A percentile compares a stretch with the other conserved stretches of the same genome.
These are phyloP conservation scores for Nemania bipapillata DNA, from an alignment of 2,329 filamentous ascomycete genomes.

Conservation along the genomic window DNA sequence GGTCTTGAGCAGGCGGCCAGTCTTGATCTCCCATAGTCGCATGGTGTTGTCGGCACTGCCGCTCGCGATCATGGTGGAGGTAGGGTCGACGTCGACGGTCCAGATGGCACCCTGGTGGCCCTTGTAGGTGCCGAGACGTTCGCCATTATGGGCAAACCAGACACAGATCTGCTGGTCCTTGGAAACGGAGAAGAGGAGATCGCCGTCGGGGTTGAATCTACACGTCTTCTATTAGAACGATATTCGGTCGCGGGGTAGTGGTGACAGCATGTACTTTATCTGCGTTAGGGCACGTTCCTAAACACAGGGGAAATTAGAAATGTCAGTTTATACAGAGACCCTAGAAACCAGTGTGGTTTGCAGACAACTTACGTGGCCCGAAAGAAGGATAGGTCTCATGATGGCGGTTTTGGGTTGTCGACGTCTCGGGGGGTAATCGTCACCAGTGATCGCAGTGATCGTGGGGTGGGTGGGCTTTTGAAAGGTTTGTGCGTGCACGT, in stretches of 20 bases:
- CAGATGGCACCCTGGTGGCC: conserved; percentile 98
- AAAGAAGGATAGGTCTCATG: conserved; percentile 96
- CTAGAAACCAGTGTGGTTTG: not conserved
- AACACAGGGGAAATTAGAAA: conserved; percentile 37
- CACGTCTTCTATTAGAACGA: conserved; percentile 25
- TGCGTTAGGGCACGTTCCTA: conserved; percentile 93
- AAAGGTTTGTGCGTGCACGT: conserved; percentile 46
- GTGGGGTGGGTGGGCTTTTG: conserved; percentile 47
- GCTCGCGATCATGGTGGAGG: conserved; percentile 88
- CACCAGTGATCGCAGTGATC: conserved; percentile 42
- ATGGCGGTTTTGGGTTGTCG: conserved; percentile 57
- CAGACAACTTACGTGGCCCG: conserved; percentile 77
- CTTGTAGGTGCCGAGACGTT: conserved; percentile 94
- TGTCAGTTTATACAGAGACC: not conserved
- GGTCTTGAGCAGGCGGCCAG: conserved; percentile 90
- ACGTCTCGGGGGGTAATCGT: conserved; percentile 32
- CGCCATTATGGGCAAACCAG: conserved; percentile 97
- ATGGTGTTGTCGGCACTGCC: conserved; percentile 99
- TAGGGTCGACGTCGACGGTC: conserved; percentile 97
- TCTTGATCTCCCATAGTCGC: conserved; percentile 94
- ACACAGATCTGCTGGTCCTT: conserved; percentile 98
- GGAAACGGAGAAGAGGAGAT: conserved; percentile 92
- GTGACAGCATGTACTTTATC: conserved; percentile 73
- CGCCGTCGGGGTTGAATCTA: conserved; percentile 92
- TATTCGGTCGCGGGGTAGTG: conserved; percentile 35